Evolutionary conservation across 371 early-diverging fungal species (phyloP).

Genomic region (Paraphysoderma sedebokerense): DNA sequence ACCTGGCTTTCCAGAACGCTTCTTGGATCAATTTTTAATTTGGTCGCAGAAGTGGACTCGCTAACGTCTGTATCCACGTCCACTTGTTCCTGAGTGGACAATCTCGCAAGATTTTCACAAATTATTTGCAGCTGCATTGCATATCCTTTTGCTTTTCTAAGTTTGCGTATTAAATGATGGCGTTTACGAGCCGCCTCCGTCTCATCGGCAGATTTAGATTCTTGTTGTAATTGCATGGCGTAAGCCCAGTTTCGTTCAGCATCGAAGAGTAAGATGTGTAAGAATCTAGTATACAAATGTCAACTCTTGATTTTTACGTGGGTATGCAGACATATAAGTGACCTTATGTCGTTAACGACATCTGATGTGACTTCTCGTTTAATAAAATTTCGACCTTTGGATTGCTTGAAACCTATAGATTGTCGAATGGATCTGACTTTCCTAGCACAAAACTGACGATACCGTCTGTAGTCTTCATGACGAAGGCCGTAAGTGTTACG

Average conservation of each 20-base stretch:
- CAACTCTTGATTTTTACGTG: too few relatives aligned
- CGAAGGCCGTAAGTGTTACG: constrained; percentile 65
- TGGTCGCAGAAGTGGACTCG: too few relatives aligned
- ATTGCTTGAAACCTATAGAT: constrained; percentile 31
- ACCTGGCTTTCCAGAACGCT: constrained; percentile 45
- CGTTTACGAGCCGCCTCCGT: constrained; percentile 29
- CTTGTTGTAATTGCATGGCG: constrained; percentile 54
- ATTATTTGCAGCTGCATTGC: constrained; percentile 29
- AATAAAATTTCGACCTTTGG: constrained; percentile 28
- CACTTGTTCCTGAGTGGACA: too few relatives aligned
- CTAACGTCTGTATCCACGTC: background rate
- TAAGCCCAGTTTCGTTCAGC: constrained; percentile 65
- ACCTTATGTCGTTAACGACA: constrained; percentile 28
- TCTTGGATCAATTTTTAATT: constrained; percentile 29
- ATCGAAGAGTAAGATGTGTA: constrained; percentile 43
- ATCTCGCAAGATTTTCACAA: constrained; percentile 4
- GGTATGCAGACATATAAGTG: too few relatives aligned
- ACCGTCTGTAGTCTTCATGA: constrained; percentile 64
- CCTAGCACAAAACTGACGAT: constrained; percentile 53
- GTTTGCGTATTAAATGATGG: constrained; percentile 39
- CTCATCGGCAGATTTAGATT: constrained; percentile 32
- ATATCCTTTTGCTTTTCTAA: constrained; percentile 39
- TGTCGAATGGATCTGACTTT: constrained; percentile 46
- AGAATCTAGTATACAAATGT: constrained; percentile 18
- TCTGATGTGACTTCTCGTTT: constrained; percentile 25